A percentile compares a stretch with the other conserved stretches of the same genome.
Conservation (phyloP, 2,329 filamentous ascomycete genomes). For the Neonectria magnoliae region DNA sequence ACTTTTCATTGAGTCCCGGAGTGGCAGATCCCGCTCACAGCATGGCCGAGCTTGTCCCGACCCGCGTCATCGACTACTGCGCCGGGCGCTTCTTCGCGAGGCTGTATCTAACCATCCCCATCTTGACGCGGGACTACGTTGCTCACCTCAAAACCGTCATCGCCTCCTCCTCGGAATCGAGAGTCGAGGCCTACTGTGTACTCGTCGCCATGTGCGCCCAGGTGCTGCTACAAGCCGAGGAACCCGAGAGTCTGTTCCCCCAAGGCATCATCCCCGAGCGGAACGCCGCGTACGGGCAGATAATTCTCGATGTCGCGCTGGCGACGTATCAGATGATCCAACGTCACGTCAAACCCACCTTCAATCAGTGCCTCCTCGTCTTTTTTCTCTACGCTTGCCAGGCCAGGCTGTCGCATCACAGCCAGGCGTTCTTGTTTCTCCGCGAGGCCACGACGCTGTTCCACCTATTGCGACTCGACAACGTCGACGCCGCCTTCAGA, state of each 20-base stretch:
- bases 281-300: conserved; percentile 50
- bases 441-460: conserved; percentile 56
- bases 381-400: conserved; percentile 59
- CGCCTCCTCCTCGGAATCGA: conserved; percentile 38
- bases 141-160: conserved; percentile 40
- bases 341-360: conserved; percentile 47
- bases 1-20: not conserved
- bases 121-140: conserved; percentile 52
- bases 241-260: conserved; percentile 45
- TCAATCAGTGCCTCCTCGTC: conserved; percentile 52
- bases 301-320: conserved; percentile 51
- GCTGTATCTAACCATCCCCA: conserved; percentile 55
- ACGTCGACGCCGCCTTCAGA: conserved; percentile 36
- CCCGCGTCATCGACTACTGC: conserved; percentile 50
- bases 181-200: conserved; percentile 49
- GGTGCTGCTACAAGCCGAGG: conserved; percentile 54
- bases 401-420: conserved; percentile 54
- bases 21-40: conserved; percentile 33
- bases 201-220: conserved; percentile 53
- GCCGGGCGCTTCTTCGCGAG: conserved; percentile 52
- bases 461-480: conserved; percentile 46
- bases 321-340: conserved; percentile 48
- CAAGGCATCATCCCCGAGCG: conserved; percentile 48
- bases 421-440: conserved; percentile 54
- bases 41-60: conserved; percentile 48